Evolutionary conservation across 768 basidiomycete species (phyloP).

Genomic region (Vararia minispora): DNA sequence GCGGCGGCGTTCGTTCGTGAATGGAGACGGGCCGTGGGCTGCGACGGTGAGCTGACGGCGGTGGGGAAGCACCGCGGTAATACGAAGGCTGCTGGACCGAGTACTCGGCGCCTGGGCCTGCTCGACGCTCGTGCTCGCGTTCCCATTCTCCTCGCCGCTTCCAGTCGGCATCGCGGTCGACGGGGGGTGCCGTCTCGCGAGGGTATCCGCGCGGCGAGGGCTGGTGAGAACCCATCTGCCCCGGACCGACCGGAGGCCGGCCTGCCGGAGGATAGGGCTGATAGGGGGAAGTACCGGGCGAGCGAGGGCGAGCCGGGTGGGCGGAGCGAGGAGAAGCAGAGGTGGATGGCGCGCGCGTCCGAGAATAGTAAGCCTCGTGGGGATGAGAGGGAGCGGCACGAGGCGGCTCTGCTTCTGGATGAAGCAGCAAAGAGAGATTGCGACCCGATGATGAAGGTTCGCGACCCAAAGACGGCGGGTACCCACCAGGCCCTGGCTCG

Average conservation of each 20-base stretch:
- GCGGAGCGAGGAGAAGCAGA: slow-evolving; percentile 54
- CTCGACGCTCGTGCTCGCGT: slow-evolving; percentile 19
- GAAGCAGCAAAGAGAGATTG: slow-evolving; percentile 42
- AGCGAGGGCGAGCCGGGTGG: slow-evolving; percentile 34
- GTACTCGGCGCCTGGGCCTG: slow-evolving; percentile 22
- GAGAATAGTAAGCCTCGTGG: slow-evolving; percentile 46
- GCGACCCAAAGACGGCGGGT: too few species aligned
- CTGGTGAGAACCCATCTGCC: slow-evolving; percentile 38
- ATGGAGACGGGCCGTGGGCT: slow-evolving; percentile 32
- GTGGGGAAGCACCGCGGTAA: slow-evolving; percentile 25
- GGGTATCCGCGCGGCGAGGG: slow-evolving; percentile 51
- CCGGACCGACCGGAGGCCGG: slow-evolving; percentile 41
- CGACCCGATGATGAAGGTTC: too few species aligned
- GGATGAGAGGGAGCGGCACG: slow-evolving; percentile 34
- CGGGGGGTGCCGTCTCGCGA: slow-evolving; percentile 34
- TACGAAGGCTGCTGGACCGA: slow-evolving; percentile 21
- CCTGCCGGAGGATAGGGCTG: slow-evolving; percentile 33
- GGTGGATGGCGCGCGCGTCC: slow-evolving; percentile 42
- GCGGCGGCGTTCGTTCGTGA: slow-evolving; percentile 19
- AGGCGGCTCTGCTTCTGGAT: slow-evolving; percentile 44
- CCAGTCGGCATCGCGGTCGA: slow-evolving; percentile 48
- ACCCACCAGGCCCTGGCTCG: slow-evolving; percentile 28
- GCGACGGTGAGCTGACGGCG: slow-evolving; percentile 22
- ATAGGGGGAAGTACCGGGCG: slow-evolving; percentile 37
- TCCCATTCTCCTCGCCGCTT: slow-evolving; percentile 56